Evolutionary conservation across 805 yeast genomes (phyloP).

Genomic region (Zygotorulaspora sp.): DNA sequence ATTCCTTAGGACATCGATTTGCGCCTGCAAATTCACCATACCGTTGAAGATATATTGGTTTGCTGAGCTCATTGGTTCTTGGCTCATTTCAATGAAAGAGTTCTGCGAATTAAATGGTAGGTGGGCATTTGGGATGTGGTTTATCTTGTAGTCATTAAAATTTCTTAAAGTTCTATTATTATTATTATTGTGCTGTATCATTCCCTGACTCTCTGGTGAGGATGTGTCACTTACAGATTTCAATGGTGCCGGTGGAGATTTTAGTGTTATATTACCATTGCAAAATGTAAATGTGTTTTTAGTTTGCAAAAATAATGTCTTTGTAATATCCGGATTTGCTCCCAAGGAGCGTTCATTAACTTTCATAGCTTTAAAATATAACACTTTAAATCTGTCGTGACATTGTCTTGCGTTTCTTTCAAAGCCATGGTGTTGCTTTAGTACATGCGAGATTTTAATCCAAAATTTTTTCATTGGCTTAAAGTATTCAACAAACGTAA

Average conservation of each 20-base stretch:
- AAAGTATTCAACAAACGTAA: constrained; percentile 25
- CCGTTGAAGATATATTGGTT: constrained; percentile 13
- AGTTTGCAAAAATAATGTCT: constrained; percentile 15
- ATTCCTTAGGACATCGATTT: constrained; percentile 12
- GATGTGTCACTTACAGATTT: constrained; percentile 1
- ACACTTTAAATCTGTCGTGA: constrained; percentile 30
- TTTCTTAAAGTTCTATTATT: not conserved
- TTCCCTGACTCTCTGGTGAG: not conserved
- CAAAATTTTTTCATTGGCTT: constrained; percentile 32
- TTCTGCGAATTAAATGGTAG: not conserved
- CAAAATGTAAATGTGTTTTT: constrained; percentile 16
- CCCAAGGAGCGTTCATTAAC: constrained; percentile 8
- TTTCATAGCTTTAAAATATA: constrained; percentile 21
- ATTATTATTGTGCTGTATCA: not conserved
- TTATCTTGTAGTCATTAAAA: too few relatives aligned
- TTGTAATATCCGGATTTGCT: constrained; percentile 11
- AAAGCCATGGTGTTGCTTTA: constrained; percentile 16
- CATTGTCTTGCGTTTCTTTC: constrained; percentile 31
- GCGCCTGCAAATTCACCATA: constrained; percentile 16
- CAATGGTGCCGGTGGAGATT: constrained; percentile 10
- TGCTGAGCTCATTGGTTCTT: constrained; percentile 11
- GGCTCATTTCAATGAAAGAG: not conserved
- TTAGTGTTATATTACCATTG: constrained; percentile 24
- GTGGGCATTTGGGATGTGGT: not conserved
- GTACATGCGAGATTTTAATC: constrained; percentile 23